phyloP scores from a whole-genome alignment of 2,329 filamentous ascomycete genomes.

The Calonectria montana region DNA sequence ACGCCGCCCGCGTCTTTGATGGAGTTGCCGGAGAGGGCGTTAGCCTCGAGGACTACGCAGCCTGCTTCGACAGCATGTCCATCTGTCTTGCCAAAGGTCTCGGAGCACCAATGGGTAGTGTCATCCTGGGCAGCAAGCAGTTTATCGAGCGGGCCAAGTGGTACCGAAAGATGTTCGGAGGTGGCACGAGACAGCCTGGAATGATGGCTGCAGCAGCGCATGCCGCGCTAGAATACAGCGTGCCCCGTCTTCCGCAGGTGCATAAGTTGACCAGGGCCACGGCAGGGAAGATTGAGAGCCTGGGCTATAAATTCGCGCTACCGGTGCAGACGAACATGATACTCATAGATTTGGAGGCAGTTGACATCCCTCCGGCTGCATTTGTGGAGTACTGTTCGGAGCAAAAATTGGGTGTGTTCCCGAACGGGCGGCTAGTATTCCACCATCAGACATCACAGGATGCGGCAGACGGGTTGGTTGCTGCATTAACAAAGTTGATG shows the following conservation, averaged over 20 bases:
- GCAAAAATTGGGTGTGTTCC: conserved; percentile 22
- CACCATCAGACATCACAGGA: conserved; percentile 20
- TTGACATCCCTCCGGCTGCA: conserved; percentile 32
- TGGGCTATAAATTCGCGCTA: conserved; percentile 38
- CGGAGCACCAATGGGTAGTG: conserved; percentile 80
- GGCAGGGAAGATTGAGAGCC: conserved; percentile 21
- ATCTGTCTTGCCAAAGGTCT: conserved; percentile 84
- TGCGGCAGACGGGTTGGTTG: conserved; percentile 4
- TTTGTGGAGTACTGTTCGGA: conserved; percentile 25
- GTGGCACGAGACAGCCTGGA: conserved; percentile 77
- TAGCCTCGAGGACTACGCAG: conserved; percentile 71
- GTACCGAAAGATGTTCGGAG: conserved; percentile 75
- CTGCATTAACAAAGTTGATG: conserved; percentile 16
- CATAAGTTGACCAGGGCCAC: conserved; percentile 34
- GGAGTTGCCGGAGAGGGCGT: conserved; percentile 76
- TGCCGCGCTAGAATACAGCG: conserved; percentile 63
- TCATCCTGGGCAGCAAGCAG: conserved; percentile 66
- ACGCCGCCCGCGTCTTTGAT: conserved; percentile 82
- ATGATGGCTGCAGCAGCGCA: conserved; percentile 76
- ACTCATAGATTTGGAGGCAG: conserved; percentile 35
- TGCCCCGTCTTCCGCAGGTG: conserved; percentile 35
- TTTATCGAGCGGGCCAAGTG: conserved; percentile 52
- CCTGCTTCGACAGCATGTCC: conserved; percentile 76
- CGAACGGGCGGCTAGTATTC: conserved; percentile 21
- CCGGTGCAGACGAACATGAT: conserved; percentile 45